These are phyloP conservation scores for Ascoidea rubescens DNA, from an alignment of 805 yeast genomes.

Conservation along the genomic window DNA sequence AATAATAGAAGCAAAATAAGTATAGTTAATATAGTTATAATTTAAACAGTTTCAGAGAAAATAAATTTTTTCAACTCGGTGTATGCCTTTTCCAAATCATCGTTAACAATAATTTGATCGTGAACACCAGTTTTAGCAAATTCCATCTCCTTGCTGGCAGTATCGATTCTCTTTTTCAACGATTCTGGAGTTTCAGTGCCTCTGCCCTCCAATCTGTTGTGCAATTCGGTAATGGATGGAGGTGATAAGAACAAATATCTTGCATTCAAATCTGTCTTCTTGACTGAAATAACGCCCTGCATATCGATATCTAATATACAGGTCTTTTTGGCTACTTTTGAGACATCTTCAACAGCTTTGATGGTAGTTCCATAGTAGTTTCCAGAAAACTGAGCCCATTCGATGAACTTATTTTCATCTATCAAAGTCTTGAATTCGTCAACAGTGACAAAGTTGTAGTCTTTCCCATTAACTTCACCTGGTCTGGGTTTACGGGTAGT, in stretches of 20 bases:
- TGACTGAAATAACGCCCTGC: conserved; percentile 96
- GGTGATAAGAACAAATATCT: conserved; percentile 83
- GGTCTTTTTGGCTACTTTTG: conserved; percentile 45
- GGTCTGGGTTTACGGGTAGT: conserved; percentile 87
- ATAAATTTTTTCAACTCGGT: conserved; percentile 66
- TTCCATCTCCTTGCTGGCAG: conserved; percentile 82
- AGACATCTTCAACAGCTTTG: conserved; percentile 68
- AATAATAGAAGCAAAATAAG: no score
- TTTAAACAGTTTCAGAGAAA: conserved; percentile 22
- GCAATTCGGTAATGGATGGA: conserved; percentile 73
- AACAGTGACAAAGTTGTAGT: conserved; percentile 76
- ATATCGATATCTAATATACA: conserved; percentile 95
- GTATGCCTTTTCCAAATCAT: conserved; percentile 84
- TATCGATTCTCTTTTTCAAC: conserved; percentile 67
- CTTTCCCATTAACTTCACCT: conserved; percentile 82
- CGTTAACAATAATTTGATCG: conserved; percentile 80
- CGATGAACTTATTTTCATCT: conserved; percentile 66
- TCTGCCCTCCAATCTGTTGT: conserved; percentile 65
- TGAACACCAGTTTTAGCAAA: conserved; percentile 87
- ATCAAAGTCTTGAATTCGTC: conserved; percentile 71
- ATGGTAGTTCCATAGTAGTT: conserved; percentile 94
- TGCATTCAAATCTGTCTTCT: conserved; percentile 70
- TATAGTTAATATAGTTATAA: background rate
- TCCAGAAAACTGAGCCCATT: conserved; percentile 97
- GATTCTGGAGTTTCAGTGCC: conserved; percentile 93